A percentile compares a stretch with the other conserved stretches of the same genome.
phyloP scores from a whole-genome alignment of 1,139 yeast genomes.

The Eremothecium coryli region DNA sequence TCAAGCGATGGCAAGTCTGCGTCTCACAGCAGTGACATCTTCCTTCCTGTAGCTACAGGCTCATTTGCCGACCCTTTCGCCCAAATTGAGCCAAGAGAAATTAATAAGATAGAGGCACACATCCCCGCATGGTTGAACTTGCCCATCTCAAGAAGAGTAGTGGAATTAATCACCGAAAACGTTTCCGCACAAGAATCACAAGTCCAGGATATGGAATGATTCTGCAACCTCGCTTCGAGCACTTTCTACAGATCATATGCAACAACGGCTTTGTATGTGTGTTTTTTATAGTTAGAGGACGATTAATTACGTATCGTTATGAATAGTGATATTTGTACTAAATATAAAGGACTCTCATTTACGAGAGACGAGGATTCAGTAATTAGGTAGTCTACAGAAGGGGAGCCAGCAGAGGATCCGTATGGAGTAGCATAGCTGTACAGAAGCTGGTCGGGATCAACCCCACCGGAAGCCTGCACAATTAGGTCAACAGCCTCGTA shows the following conservation, averaged over 20 bases:
- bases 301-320: conserved; percentile 2
- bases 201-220: conserved; percentile 2
- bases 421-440: too few relatives aligned
- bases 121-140: conserved; percentile 92
- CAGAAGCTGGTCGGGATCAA: too few relatives aligned
- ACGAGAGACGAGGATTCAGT: conserved; percentile 1
- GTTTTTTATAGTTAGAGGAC: conserved; percentile 2
- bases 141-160: conserved; percentile 80
- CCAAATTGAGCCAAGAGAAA: conserved; percentile 73
- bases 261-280: too few relatives aligned
- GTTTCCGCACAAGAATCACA: conserved; percentile 38
- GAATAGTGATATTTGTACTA: conserved; percentile 3
- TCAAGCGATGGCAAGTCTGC: conserved; percentile 43
- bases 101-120: conserved; percentile 86
- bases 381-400: conserved; percentile 4
- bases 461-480: too few relatives aligned
- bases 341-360: not conserved
- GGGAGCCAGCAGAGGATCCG: too few relatives aligned
- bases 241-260: too few relatives aligned
- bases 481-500: too few relatives aligned
- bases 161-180: conserved; percentile 80
- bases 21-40: conserved; percentile 40
- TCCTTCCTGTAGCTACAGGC: conserved; percentile 55
- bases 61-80: conserved; percentile 86
- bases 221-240: too few relatives aligned